A percentile compares a stretch with the other conserved stretches of the same genome.
Evolutionary conservation across 305 asterid species (phyloP).

Genomic region (Vinca major): DNA sequence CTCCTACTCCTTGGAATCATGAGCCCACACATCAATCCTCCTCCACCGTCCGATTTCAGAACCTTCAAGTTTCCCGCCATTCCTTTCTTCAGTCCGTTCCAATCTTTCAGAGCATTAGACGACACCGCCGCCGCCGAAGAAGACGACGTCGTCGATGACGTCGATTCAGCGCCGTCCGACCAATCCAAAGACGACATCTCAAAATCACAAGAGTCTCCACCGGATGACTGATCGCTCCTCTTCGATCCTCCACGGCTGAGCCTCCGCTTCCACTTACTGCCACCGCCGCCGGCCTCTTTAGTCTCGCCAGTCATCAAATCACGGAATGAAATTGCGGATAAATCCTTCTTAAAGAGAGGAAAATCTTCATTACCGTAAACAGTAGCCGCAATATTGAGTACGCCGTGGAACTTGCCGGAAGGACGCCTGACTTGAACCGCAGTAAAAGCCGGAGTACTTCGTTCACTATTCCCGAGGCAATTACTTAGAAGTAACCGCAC

Average conservation of each 20-base stretch:
- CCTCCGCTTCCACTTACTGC: constrained; percentile 33
- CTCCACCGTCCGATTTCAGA: constrained; percentile 38
- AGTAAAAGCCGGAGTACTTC: constrained; percentile 49
- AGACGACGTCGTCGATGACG: constrained; percentile 52
- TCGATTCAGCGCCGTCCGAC: constrained; percentile 62
- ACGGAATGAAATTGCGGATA: constrained; percentile 52
- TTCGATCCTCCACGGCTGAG: constrained; percentile 56
- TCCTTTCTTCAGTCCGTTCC: constrained; percentile 35
- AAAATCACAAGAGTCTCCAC: constrained; percentile 53
- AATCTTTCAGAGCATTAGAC: constrained; percentile 53
- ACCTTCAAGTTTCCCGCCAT: constrained; percentile 46
- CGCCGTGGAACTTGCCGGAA: constrained; percentile 71
- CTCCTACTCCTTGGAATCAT: constrained; percentile 47
- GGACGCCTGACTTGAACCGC: constrained; percentile 85
- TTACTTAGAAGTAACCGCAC: constrained; percentile 65
- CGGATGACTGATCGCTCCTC: constrained; percentile 53
- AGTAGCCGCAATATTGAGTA: constrained; percentile 66
- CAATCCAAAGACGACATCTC: constrained; percentile 25
- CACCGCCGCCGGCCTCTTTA: constrained; percentile 25
- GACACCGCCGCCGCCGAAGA: constrained; percentile 42
- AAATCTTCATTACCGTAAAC: constrained; percentile 43
- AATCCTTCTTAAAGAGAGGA: constrained; percentile 39
- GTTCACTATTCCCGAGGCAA: constrained; percentile 21
- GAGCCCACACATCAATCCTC: constrained; percentile 67
- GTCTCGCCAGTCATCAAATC: constrained; percentile 35